Base-by-base conservation (phyloP, 2,329 filamentous ascomycete species). In the Onygena corvina region DNA sequence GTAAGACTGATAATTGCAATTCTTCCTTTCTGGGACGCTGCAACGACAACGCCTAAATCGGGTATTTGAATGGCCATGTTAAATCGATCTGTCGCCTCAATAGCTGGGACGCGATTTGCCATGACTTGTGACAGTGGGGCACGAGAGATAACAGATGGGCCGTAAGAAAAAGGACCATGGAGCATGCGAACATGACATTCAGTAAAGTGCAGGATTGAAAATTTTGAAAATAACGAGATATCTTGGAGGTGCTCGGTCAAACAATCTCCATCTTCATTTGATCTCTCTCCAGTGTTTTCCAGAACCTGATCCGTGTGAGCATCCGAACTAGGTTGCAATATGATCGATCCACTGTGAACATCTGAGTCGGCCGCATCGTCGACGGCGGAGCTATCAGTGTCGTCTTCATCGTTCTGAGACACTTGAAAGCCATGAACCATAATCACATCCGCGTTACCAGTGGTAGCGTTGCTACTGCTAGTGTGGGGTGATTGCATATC, bases 1-100 rank as follows among this genome's bases (percentile, higher is more conserved):
- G 75, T 77, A 16, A 81, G 64, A 0, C 71, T 66, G 42, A 80
- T 69, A 1, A 82, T 63, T 3, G 71, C 72, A 16, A 71, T 75
- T 3, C 75, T 71, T 3, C 79, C 79, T 48, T 74, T 72, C 42
- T 79, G 77, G 1, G 73, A 75, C 0, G 71, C 79, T 2, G 77
- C 66, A 21, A 80, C 61, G 23, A 81, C 71, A 40, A 81, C 63
- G 2, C 77, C 77, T 3, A 81, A 65, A 31, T 79, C 73, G 0
- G 77, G 75, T 12, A 83, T 72, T 47, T 79, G 72, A 9, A 73
- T 70, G 20, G 72, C 64, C 69, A 79, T 74, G 58, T 77, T 80
- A 31, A 80, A 69, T 5, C 79, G 74, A 51, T 78, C 72, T 40
- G 59, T 65, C 40, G 55, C 46, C 14, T 52, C 50, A 27, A 60